These are phyloP conservation scores for Neoconidiobolus thromboides DNA, from an alignment of 371 early-diverging fungal species.

Conservation along the genomic window DNA sequence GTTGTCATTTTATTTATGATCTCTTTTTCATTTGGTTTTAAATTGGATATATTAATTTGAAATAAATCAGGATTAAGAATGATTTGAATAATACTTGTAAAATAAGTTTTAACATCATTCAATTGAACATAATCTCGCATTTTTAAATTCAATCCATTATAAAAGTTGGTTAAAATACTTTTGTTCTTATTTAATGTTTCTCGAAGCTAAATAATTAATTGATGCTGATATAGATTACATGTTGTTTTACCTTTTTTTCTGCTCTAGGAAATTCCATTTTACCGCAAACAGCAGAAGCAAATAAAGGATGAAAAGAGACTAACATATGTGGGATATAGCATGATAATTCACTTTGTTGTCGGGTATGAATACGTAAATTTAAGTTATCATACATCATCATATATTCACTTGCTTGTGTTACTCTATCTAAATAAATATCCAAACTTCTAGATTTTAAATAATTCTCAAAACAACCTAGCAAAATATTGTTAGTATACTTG, in stretches of 20 bases:
- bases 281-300: conserved; percentile 43
- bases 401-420: conserved; percentile 51
- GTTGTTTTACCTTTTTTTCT: conserved; percentile 40
- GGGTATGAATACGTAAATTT: conserved; percentile 21
- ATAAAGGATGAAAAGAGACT: conserved; percentile 60
- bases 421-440: conserved; percentile 46
- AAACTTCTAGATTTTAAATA: conserved; percentile 57
- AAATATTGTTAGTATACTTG: background rate
- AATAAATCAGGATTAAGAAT: background rate
- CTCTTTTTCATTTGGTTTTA: background rate
- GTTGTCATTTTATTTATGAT: conserved; percentile 14
- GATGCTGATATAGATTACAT: background rate
- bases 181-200: conserved; percentile 30
- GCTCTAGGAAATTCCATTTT: conserved; percentile 61
- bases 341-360: conserved; percentile 26
- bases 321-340: conserved; percentile 53
- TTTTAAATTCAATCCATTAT: conserved; percentile 24
- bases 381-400: conserved; percentile 61
- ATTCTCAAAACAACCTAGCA: conserved; percentile 72
- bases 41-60: background rate
- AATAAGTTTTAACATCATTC: background rate
- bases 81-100: background rate
- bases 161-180: conserved; percentile 28
- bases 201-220: conserved; percentile 15
- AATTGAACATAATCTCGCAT: conserved; percentile 21